Evolutionary conservation across 352 stramenopile species (phyloP), one percentile per base, ranked within the genome.

Genomic region (Pythium grandisporangium): DNA sequence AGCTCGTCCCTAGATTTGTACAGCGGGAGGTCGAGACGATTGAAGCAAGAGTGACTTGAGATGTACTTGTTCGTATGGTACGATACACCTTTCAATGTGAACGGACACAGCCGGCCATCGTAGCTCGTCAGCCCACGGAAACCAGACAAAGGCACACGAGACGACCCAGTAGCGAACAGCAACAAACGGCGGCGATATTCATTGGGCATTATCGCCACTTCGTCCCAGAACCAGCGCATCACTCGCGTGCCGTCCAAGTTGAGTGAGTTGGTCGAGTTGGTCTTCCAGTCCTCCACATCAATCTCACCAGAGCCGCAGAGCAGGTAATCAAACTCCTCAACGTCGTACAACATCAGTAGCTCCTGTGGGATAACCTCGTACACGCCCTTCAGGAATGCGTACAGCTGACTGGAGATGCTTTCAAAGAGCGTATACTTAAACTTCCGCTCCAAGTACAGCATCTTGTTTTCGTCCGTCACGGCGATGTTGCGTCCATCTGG

Each of bases 171-270:
- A 4, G 60, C 55, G 42, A 82, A 86, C 35, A 82, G 72, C 17
- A 88, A 53, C 11, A 88, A 33, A 5, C 50, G 59, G 1, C 56
- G 58, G n/a, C 61, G 64, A 7, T 85, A 36, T 7, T 61, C 48
- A 2, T 48, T 38, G 16, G 54, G 25, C 37, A 74, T 39, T 1
- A 41, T 42, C 6, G 36, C 43, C 20, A 84, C 25, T 24, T 96
- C 70, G 43, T 95, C 73, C 94, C 94, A 98, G 66, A 99, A 99
- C 93, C 91, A 98, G 24, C 64, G 42, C 4, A 82, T 70, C 2
- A 93, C 35, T 0, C 52, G 41, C 21, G 44, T 66, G 22, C 82
- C 64, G 40, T 58, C 51, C 43, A 65, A 55, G n/a, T 32, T 42
- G 12, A 38, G 36, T 3, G 44, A 37, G 7, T 65, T 53, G 14